A percentile compares a stretch with the other conserved stretches of the same genome.
Evolutionary conservation across 768 basidiomycete species (phyloP).

Genomic region (Fibroporia radiculosa): DNA sequence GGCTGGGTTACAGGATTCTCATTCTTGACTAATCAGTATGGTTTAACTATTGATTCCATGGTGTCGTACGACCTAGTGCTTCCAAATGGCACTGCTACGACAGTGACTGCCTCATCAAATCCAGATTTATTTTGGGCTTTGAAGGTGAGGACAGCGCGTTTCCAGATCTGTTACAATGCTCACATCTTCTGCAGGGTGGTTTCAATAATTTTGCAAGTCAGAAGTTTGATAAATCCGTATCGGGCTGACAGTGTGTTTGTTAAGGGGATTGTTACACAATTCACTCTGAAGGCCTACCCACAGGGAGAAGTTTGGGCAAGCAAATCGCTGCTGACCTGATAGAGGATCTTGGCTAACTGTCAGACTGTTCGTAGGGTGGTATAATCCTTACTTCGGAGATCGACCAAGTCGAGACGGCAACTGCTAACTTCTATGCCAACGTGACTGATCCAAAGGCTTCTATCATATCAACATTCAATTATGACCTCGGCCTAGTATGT

Average conservation of each 20-base stretch:
- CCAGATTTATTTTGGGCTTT: slow-evolving; percentile 37
- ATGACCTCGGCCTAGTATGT: slow-evolving; percentile 27
- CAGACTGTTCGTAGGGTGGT: slow-evolving; percentile 41
- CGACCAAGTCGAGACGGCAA: slow-evolving; percentile 26
- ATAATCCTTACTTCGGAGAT: slow-evolving; percentile 32
- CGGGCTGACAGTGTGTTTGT: neutral
- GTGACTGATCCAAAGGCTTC: slow-evolving; percentile 45
- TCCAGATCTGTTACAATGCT: neutral
- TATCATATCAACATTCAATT: slow-evolving; percentile 40
- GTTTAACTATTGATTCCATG: slow-evolving; percentile 49
- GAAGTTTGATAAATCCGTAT: neutral
- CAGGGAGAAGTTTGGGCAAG: slow-evolving; percentile 56
- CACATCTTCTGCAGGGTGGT: slow-evolving; percentile 37
- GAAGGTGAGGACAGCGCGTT: slow-evolving; percentile 23
- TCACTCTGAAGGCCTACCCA: slow-evolving; percentile 45
- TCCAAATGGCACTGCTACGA: slow-evolving; percentile 38
- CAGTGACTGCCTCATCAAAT: slow-evolving; percentile 24
- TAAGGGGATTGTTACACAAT: slow-evolving; percentile 52
- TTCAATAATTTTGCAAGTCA: slow-evolving; percentile 47
- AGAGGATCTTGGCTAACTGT: too few relatives aligned
- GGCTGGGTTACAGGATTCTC: slow-evolving; percentile 54
- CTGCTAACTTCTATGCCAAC: slow-evolving; percentile 30
- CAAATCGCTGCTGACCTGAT: too few relatives aligned
- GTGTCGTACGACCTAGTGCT: slow-evolving; percentile 49
- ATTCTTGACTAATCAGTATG: slow-evolving; percentile 54